phyloP scores from a whole-genome alignment of 331 rosid genomes.

The Malus hybrid region DNA sequence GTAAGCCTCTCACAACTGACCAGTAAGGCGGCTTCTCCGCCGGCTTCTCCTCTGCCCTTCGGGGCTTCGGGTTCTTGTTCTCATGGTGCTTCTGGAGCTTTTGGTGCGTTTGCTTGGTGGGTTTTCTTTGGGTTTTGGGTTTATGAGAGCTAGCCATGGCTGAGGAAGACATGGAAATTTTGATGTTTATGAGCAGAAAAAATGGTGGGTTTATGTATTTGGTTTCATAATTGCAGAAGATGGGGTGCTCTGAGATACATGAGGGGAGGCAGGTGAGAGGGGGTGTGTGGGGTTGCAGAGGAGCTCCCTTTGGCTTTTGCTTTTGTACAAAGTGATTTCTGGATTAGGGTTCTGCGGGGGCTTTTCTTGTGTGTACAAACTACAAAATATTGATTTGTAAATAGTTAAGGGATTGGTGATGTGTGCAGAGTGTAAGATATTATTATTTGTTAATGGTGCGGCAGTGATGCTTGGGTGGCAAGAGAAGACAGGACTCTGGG shows the following conservation, averaged over 20 bases:
- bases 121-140: conserved; percentile 35
- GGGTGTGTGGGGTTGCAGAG: conserved; percentile 1
- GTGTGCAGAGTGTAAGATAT: neutral
- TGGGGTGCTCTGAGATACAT: conserved; percentile 1
- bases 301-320: conserved; percentile 9
- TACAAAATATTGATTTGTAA: conserved; percentile 6
- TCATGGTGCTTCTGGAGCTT: conserved; percentile 2
- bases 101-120: conserved; percentile 36
- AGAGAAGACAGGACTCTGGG: neutral
- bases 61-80: conserved; percentile 41
- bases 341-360: conserved; percentile 18
- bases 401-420: conserved; percentile 6
- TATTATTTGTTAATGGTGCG: neutral
- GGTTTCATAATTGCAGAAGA: neutral
- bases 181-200: conserved; percentile 3
- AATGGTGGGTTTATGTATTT: conserved; percentile 16
- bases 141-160: conserved; percentile 40
- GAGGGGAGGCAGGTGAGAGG: neutral
- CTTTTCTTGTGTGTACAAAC: neutral
- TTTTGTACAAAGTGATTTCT: conserved; percentile 11
- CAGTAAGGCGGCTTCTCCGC: conserved; percentile 70
- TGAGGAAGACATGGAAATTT: conserved; percentile 7
- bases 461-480: neutral
- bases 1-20: conserved; percentile 71
- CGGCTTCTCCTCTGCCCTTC: conserved; percentile 56